These are phyloP conservation scores for Phaeosphaeriaceae sp. DNA, from an alignment of 2,329 filamentous ascomycete species.

Conservation along the genomic window DNA sequence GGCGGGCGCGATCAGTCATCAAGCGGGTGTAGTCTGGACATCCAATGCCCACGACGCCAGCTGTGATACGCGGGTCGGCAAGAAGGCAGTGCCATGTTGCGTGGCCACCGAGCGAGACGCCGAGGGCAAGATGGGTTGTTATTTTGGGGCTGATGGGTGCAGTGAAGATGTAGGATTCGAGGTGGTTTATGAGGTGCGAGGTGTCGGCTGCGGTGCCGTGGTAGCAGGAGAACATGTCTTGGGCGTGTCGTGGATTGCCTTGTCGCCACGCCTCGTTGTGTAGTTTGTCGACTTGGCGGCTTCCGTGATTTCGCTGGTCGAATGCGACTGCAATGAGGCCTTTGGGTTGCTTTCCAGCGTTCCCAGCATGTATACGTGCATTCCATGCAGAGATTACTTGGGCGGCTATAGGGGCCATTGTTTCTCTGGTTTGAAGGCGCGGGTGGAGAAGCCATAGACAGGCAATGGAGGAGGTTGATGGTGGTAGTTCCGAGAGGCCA, in stretches of 20 bases:
- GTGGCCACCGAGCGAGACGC: conserved; percentile 87
- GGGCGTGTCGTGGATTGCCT: conserved; percentile 81
- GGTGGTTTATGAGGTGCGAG: conserved; percentile 74
- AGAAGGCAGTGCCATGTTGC: conserved; percentile 84
- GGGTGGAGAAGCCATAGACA: conserved; percentile 94
- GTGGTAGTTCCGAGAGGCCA: conserved; percentile 75
- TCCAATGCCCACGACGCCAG: conserved; percentile 81
- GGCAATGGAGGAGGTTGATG: conserved; percentile 63
- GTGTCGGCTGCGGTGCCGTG: conserved; percentile 77
- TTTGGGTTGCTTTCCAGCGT: conserved; percentile 39
- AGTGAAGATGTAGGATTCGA: conserved; percentile 76
- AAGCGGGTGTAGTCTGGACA: conserved; percentile 87
- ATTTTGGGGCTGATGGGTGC: conserved; percentile 52
- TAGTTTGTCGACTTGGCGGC: conserved; percentile 67
- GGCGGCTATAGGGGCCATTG: conserved; percentile 78
- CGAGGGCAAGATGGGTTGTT: conserved; percentile 73
- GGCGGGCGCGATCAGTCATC: conserved; percentile 77
- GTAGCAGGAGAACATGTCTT: conserved; percentile 88
- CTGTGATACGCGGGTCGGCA: conserved; percentile 77
- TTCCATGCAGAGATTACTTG: conserved; percentile 74
- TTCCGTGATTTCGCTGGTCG: conserved; percentile 93
- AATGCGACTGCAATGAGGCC: conserved; percentile 83
- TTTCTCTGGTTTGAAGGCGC: conserved; percentile 70
- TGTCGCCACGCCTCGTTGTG: conserved; percentile 80
- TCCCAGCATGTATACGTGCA: conserved; percentile 44